Conservation (phyloP, 148 eudicot genomes). For the Pharnaceum exiguum region DNA sequence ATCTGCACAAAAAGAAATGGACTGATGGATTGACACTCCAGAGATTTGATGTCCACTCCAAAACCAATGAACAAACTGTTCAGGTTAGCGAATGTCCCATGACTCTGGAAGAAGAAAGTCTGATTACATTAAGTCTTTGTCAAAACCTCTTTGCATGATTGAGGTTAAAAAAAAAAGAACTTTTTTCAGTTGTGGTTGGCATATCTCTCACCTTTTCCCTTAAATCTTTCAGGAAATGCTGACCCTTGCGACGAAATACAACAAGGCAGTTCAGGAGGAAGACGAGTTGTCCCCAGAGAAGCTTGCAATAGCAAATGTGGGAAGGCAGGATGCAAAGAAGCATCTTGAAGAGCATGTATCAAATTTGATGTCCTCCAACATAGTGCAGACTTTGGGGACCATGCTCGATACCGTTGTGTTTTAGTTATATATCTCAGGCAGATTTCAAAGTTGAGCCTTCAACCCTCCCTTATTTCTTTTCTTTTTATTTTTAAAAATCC, state of each 20-base stretch:
- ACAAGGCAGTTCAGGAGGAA: conserved; percentile 96
- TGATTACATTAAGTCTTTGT: not conserved
- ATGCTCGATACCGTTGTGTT: conserved; percentile 96
- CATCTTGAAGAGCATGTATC: conserved; percentile 97
- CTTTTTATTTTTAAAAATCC: not conserved
- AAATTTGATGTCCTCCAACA: conserved; percentile 91
- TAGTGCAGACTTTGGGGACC: conserved; percentile 84
- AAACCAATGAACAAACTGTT: conserved; percentile 95
- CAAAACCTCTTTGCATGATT: no score
- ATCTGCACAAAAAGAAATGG: conserved; percentile 99
- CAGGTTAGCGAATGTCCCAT: conserved; percentile 42
- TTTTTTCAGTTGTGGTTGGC: not conserved
- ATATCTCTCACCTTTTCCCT: not conserved
- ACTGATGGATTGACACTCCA: conserved; percentile 94
- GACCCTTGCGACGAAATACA: conserved; percentile 70
- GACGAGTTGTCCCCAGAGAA: conserved; percentile 92
- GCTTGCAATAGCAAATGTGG: conserved; percentile 90
- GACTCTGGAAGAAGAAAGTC: not conserved
- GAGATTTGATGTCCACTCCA: conserved; percentile 85
- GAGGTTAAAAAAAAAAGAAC: no score
- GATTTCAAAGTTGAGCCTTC: not conserved
- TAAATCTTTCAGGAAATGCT: conserved; percentile 75
- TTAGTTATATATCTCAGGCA: conserved; percentile 14
- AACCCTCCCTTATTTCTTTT: not conserved
- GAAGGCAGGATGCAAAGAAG: conserved; percentile 96